Evolutionary conservation across 805 yeast genomes (phyloP), one percentile per base, ranked within the genome.

Genomic region (Kuraishia molischiana): DNA sequence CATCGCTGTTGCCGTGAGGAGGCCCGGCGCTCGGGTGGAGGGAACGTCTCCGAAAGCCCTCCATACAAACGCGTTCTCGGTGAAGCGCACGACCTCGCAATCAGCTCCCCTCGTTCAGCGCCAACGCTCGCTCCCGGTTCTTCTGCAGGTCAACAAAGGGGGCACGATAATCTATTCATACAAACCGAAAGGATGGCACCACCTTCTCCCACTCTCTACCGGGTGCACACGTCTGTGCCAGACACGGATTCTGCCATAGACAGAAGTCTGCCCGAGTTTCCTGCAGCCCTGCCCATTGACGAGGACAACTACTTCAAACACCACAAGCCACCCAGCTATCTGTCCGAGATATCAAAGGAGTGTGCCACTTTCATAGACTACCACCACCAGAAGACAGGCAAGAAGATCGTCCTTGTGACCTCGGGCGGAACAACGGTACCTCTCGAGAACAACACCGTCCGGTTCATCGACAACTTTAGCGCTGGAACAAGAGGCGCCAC

Each of bases 361-460:
- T 77, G 84, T 6, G 54, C 61, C 8, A 69, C 68, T 2, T 90
- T 90, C 54, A 70, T 89, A 33, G 56, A 68, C 18, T 59, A 49
- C 41, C 95, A 86, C 50, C 52, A 59, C 36, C 45, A 55, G 11
- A 47, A 54, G 28, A 51, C 67, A 3, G 59, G 64, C 3, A 64
- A 68, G 38, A 74, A 69, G 35, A 72, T 90, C 11, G 97, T 77
- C 0, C 62, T 90, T 33, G 95, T 90, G 3, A 92, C 98, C 0
- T 78, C 90, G 6, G 99, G 99, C 19, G 99, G 99, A 18, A 92
- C 98, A 1, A 90, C 97, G 0, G 99, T 92, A 0, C 99, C 99
- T 0, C 64, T 92, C 46, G 99, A 92, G 52, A 89, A 87, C 59
- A 92, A 92, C 53, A 92, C 98, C 0, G 99, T 92, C 5, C 64